Percentiles rank a stretch among this genome's conserved stretches.
Conservation (phyloP, 2,329 filamentous ascomycete species). For the Paecilomyces variotii region DNA sequence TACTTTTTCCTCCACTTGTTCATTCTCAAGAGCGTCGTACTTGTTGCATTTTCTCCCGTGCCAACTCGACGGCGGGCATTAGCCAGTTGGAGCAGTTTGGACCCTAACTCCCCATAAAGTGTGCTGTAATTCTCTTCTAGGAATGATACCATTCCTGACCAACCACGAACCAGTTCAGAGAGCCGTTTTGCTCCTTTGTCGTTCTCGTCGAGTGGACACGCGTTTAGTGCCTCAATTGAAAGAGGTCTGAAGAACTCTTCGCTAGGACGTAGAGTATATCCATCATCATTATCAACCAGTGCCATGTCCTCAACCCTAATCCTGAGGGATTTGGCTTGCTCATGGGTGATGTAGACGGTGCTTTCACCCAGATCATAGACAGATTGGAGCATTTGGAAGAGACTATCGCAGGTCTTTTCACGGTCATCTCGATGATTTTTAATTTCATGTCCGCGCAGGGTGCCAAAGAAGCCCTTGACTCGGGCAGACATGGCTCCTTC, state of each 20-base stretch:
- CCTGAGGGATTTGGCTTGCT: no score
- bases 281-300: background rate
- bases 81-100: background rate
- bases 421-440: background rate
- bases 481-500: background rate
- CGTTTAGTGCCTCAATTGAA: background rate
- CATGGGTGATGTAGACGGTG: no score
- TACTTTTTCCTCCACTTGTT: background rate
- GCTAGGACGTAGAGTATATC: background rate
- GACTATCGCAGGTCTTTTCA: no score
- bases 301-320: no score
- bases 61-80: background rate
- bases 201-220: background rate
- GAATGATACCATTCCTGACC: background rate
- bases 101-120: background rate
- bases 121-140: background rate
- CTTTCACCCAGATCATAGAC: no score
- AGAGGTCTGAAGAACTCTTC: background rate
- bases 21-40: background rate
- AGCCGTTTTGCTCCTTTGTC: background rate
- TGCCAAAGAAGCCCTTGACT: background rate
- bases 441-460: background rate
- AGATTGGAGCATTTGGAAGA: no score
- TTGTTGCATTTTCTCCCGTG: background rate
- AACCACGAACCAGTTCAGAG: background rate